Evolutionary conservation across 257 asterid genomes (phyloP).

Genomic region (Petrea volubilis): DNA sequence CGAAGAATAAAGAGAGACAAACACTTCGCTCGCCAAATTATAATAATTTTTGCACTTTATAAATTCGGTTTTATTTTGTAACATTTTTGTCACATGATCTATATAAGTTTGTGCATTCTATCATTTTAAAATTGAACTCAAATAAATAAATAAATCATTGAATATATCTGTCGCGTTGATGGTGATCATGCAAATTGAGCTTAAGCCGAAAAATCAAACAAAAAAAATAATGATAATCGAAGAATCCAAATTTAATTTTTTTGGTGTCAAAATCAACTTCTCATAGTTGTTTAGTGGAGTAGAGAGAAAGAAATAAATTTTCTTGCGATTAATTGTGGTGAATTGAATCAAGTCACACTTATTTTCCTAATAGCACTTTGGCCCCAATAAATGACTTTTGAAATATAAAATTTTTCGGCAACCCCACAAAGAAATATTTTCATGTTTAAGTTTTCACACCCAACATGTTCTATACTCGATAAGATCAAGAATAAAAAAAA

Average conservation of each 20-base stretch:
- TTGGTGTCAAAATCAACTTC: background rate
- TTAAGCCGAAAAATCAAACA: background rate
- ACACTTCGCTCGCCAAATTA: no score
- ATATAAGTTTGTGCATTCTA: no score
- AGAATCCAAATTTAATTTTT: no score
- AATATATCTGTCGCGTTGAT: no score
- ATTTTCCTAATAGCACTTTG: background rate
- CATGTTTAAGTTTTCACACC: background rate
- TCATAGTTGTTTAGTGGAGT: background rate
- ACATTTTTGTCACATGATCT: no score
- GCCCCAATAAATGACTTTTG: background rate
- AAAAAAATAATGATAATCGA: no score
- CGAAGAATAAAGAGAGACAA: no score
- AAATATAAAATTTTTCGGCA: background rate
- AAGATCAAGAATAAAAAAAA: background rate
- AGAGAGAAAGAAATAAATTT: background rate
- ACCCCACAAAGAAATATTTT: background rate
- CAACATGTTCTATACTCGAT: background rate
- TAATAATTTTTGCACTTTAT: no score
- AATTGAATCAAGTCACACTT: slow-evolving; percentile 13
- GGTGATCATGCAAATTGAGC: background rate
- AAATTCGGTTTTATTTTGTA: no score
- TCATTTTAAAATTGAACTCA: no score
- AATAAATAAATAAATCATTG: no score
- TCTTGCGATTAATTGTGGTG: background rate